Evolutionary conservation across 805 yeast genomes (phyloP).

Genomic region (Candida suzukii): DNA sequence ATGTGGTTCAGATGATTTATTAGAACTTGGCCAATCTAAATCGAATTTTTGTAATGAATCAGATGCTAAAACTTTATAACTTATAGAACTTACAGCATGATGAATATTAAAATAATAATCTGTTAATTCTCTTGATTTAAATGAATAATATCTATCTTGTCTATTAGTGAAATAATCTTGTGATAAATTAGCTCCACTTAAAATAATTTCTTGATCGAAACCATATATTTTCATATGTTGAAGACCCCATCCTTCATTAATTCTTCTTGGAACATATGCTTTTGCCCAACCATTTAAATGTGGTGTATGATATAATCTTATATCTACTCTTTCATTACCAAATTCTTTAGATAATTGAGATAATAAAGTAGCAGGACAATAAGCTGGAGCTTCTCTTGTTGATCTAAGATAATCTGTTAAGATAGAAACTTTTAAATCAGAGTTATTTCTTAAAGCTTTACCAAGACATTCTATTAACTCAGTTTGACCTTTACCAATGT

Average conservation of each 20-base stretch:
- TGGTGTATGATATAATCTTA: conserved; percentile 88
- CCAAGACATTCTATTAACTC: conserved; percentile 64
- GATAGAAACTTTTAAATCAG: conserved; percentile 59
- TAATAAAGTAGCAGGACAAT: conserved; percentile 70
- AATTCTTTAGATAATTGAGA: conserved; percentile 57
- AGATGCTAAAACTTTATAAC: conserved; percentile 51
- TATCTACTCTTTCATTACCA: conserved; percentile 62
- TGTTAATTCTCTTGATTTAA: conserved; percentile 49
- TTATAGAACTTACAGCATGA: conserved; percentile 55
- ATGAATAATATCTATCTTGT: conserved; percentile 85
- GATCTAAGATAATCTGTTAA: conserved; percentile 86
- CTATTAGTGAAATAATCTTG: conserved; percentile 89
- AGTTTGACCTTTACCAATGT: conserved; percentile 75
- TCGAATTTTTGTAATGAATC: conserved; percentile 38
- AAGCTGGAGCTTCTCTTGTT: conserved; percentile 82
- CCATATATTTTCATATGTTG: conserved; percentile 98
- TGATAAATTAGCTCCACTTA: conserved; percentile 89
- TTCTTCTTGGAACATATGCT: conserved; percentile 64
- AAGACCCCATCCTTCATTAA: conserved; percentile 87
- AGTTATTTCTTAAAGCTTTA: conserved; percentile 51
- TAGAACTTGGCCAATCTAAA: conserved; percentile 68
- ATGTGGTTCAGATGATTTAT: conserved; percentile 62
- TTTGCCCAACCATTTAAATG: conserved; percentile 63
- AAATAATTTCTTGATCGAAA: conserved; percentile 79
- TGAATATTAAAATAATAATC: conserved; percentile 75